Evolutionary conservation across 177 flowering plant species (phyloP).

Genomic region (Vitis hybrid): DNA sequence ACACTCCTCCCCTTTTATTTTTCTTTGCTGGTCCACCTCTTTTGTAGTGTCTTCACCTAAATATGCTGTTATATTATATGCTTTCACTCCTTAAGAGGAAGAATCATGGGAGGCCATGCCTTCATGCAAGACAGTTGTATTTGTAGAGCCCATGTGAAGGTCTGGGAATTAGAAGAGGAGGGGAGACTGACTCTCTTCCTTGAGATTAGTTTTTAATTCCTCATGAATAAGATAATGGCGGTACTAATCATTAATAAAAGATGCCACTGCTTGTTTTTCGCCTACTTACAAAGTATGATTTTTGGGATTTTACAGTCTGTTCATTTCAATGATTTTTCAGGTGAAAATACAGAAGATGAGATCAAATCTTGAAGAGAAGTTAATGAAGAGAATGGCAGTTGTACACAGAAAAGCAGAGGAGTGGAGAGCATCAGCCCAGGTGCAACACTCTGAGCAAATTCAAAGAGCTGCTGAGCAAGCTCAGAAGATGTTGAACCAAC

Average conservation of each 20-base stretch:
- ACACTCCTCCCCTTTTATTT: not conserved
- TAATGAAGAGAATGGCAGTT: constrained; percentile 78
- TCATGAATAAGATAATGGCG: not conserved
- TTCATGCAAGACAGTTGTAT: not conserved
- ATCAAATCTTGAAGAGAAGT: constrained; percentile 82
- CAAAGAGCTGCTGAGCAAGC: constrained; percentile 43
- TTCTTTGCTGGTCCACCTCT: constrained; percentile 24
- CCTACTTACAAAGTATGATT: too few species aligned
- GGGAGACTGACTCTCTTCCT: not conserved
- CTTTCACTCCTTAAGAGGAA: not conserved
- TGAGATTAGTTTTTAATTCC: constrained; percentile 9
- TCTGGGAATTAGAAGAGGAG: constrained; percentile 11
- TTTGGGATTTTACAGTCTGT: constrained; percentile 3
- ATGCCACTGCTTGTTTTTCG: not conserved
- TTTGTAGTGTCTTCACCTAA: constrained; percentile 9
- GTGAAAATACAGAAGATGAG: constrained; percentile 92
- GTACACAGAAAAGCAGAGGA: constrained; percentile 90
- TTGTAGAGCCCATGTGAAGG: constrained; percentile 29
- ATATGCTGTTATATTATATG: not conserved
- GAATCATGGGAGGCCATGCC: constrained; percentile 11
- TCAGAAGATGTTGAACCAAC: constrained; percentile 39
- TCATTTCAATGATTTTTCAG: constrained; percentile 26
- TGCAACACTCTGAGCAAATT: constrained; percentile 67
- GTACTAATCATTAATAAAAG: not conserved
- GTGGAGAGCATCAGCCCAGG: constrained; percentile 62